These are phyloP conservation scores for Huntiella decipiens DNA, from an alignment of 2,329 filamentous ascomycete species.

Conservation along the genomic window DNA sequence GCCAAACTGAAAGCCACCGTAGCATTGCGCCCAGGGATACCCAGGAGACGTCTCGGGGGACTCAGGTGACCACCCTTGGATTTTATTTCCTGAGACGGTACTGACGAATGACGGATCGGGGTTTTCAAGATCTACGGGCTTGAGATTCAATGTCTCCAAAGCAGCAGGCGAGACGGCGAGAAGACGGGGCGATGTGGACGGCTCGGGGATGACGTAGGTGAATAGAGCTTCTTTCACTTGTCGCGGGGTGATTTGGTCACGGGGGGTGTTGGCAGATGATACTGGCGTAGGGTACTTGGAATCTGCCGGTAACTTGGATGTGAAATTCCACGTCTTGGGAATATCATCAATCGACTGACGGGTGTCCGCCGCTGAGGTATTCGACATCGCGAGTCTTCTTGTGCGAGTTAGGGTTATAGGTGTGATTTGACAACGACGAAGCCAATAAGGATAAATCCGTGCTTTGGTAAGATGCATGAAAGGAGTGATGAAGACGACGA, in stretches of 20 bases:
- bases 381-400: not conserved
- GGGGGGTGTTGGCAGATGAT: constrained; percentile 61
- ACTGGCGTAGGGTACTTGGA: constrained; percentile 60
- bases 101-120: constrained; percentile 49
- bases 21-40: constrained; percentile 97
- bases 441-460: too few relatives aligned
- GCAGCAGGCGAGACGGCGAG: constrained; percentile 64
- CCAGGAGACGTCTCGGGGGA: constrained; percentile 29
- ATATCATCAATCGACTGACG: constrained; percentile 29
- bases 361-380: not conserved
- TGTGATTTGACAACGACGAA: not conserved
- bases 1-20: constrained; percentile 67
- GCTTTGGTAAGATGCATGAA: too few relatives aligned
- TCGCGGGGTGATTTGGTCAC: constrained; percentile 58
- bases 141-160: constrained; percentile 63
- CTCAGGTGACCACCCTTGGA: constrained; percentile 55
- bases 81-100: constrained; percentile 62
- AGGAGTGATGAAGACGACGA: too few relatives aligned
- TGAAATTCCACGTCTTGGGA: constrained; percentile 47
- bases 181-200: constrained; percentile 53
- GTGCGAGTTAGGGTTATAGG: constrained; percentile 1
- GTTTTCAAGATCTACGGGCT: constrained; percentile 44
- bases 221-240: constrained; percentile 72
- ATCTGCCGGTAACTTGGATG: constrained; percentile 55
- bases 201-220: constrained; percentile 75